Percentiles rank a stretch among this genome's conserved stretches.
Evolutionary conservation across 208 protist species (phyloP).

Genomic region (Leishmania tarentolae): DNA sequence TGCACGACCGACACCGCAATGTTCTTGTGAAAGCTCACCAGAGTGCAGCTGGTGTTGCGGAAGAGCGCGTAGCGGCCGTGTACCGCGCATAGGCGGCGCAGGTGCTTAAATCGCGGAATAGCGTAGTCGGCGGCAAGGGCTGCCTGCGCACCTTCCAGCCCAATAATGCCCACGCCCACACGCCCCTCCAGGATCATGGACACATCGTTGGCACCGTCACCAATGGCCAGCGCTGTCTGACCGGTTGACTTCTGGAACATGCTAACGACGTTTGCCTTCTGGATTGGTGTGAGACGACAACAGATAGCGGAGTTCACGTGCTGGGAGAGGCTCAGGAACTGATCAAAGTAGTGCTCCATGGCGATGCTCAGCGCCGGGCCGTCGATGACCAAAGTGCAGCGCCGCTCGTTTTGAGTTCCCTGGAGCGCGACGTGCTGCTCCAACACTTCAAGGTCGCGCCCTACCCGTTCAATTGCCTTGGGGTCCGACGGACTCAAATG

Average conservation of each 20-base stretch:
- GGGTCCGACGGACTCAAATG: constrained; percentile 42
- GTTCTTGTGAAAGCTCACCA: constrained; percentile 98
- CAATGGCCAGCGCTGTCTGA: constrained; percentile 95
- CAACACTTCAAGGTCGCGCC: constrained; percentile 60
- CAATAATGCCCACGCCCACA: constrained; percentile 96
- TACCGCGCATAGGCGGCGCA: constrained; percentile 92
- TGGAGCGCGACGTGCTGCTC: constrained; percentile 59
- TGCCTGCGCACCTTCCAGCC: constrained; percentile 96
- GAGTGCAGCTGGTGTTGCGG: constrained; percentile 93
- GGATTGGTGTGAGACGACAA: constrained; percentile 89
- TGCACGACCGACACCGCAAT: constrained; percentile 88
- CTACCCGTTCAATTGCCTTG: constrained; percentile 58
- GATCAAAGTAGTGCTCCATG: constrained; percentile 72
- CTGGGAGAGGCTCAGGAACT: constrained; percentile 79
- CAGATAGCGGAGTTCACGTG: constrained; percentile 86
- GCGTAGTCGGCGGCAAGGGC: constrained; percentile 94
- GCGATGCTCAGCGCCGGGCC: constrained; percentile 72
- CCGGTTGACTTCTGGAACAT: constrained; percentile 90
- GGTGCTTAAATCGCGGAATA: constrained; percentile 94
- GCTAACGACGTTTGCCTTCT: constrained; percentile 91
- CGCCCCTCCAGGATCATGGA: constrained; percentile 95
- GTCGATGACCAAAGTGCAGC: constrained; percentile 83
- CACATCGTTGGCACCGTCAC: constrained; percentile 99
- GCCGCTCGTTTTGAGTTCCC: constrained; percentile 41
- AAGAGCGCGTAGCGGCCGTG: constrained; percentile 95